phyloP scores from a whole-genome alignment of 1,284 basidiomycete genomes.

The Ustilago curta region DNA sequence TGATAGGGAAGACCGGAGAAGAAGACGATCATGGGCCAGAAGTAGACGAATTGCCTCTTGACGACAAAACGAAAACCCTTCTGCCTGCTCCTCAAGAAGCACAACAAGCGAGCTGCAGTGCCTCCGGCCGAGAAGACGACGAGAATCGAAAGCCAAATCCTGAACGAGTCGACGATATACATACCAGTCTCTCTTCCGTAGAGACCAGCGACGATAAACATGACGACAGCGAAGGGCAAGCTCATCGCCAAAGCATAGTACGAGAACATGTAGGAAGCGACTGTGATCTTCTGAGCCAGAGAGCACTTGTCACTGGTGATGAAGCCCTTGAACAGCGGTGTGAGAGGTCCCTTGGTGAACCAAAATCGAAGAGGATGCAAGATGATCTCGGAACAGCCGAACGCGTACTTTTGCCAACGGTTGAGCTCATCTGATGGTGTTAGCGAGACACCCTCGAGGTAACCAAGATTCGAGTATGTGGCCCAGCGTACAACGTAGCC shows the following conservation, averaged over 20 bases:
- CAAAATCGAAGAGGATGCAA: slow-evolving; percentile 73
- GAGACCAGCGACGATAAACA: slow-evolving; percentile 80
- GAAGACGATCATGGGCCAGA: slow-evolving; percentile 74
- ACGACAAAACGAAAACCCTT: slow-evolving; percentile 74
- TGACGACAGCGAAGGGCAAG: slow-evolving; percentile 76
- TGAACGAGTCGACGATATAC: slow-evolving; percentile 73
- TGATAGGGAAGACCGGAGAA: slow-evolving; percentile 43
- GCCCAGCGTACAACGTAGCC: slow-evolving; percentile 85
- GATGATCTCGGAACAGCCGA: slow-evolving; percentile 73
- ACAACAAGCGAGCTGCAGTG: slow-evolving; percentile 78
- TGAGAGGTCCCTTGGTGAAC: slow-evolving; percentile 81
- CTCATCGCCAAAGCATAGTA: slow-evolving; percentile 84
- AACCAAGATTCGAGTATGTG: slow-evolving; percentile 81
- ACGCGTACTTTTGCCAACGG: slow-evolving; percentile 88
- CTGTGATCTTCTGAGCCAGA: slow-evolving; percentile 78
- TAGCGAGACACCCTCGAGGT: slow-evolving; percentile 87
- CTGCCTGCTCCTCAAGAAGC: slow-evolving; percentile 82
- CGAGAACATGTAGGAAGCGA: slow-evolving; percentile 76
- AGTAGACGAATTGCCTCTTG: slow-evolving; percentile 79
- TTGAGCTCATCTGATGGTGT: slow-evolving; percentile 80
- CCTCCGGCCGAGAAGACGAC: slow-evolving; percentile 81
- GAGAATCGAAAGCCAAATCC: slow-evolving; percentile 81
- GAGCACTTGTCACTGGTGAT: slow-evolving; percentile 29
- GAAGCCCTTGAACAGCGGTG: slow-evolving; percentile 77
- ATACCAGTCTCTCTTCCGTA: slow-evolving; percentile 77